A percentile compares a stretch with the other conserved stretches of the same genome.
Conservation (phyloP, 768 basidiomycete genomes). For the Russula emetica region DNA sequence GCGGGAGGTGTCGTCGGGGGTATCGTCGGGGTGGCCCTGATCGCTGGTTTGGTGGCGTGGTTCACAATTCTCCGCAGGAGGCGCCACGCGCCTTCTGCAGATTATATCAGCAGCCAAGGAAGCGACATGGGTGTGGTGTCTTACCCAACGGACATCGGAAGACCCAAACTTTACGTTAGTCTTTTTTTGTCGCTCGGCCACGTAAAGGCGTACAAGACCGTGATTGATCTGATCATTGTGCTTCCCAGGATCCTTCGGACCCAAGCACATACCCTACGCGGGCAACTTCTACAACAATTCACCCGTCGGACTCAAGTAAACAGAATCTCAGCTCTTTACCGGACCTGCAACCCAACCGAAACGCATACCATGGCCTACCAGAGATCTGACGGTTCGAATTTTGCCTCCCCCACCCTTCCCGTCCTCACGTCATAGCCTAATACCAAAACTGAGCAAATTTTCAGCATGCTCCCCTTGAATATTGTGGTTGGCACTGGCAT, state of each 20-base stretch:
- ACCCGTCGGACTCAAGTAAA: conserved; percentile 5
- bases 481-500: no score
- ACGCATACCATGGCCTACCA: conserved; percentile 20
- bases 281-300: conserved; percentile 17
- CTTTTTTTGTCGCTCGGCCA: background rate
- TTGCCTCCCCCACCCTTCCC: background rate
- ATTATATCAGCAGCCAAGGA: conserved; percentile 9
- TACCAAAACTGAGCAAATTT: background rate
- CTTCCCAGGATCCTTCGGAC: conserved; percentile 26
- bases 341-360: conserved; percentile 13
- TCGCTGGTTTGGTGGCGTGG: conserved; percentile 42
- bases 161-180: conserved; percentile 24
- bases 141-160: conserved; percentile 1
- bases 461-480: no score
- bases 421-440: no score
- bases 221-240: background rate
- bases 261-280: conserved; percentile 24
- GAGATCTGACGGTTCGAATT: conserved; percentile 14
- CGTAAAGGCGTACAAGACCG: background rate
- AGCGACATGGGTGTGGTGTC: conserved; percentile 3
- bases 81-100: conserved; percentile 27
- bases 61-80: conserved; percentile 35
- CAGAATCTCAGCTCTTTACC: background rate
- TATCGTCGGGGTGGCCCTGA: conserved; percentile 48
- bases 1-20: no score